Base-by-base conservation (phyloP, 2,329 filamentous ascomycete species). In the Leptographium lundbergii region DNA sequence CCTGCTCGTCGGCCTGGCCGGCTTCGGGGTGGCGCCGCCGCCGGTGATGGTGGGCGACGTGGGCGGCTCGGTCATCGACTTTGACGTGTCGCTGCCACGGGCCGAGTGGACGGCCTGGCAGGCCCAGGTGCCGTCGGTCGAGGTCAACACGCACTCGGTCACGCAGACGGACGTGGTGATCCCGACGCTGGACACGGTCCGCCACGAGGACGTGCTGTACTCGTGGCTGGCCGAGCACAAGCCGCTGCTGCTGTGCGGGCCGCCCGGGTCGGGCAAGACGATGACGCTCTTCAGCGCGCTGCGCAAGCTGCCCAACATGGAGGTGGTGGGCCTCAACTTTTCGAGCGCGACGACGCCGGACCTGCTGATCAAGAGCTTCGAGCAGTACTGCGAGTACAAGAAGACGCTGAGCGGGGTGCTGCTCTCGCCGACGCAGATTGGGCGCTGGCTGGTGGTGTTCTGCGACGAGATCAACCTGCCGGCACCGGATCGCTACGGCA, bases 391-490 rank as follows among this genome's bases (percentile, higher is more conserved):
- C 74, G 94, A 99, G 73, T 99, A 99, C 76, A 95, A 92, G 77
- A 99, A 99, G 81, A 97, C 94, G 0, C 77, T 97, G 54, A 97
- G 94, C 69, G 94, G 94, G 50, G 91, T 97, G 24, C 88, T 96
- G 67, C 87, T 99, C 64, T 95, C 92, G 27, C 94, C 94, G 0
- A 95, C 88, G 7, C 95, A 99, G 70, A 95, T 99, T 66, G 94
- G 94, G 25, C 87, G 92, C 65, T 99, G 94, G 94, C 81, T 99
- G 45, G 92, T 99, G 53, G 84, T 99, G 63, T 99, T 99, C 80
- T 99, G 94, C 67, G 94, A 99, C 70, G 94, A 99, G 72, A 99
- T 99, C 75, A 99, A 99, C 73, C 80, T 99, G 77, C 94, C 94
- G 7, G 92, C 94, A 5, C 94, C 94, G 4, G 94, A 99, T 74